A percentile compares a stretch with the other conserved stretches of the same genome.
Conservation (phyloP, 1,284 basidiomycete species). For the Laetiporus sulphureus region DNA sequence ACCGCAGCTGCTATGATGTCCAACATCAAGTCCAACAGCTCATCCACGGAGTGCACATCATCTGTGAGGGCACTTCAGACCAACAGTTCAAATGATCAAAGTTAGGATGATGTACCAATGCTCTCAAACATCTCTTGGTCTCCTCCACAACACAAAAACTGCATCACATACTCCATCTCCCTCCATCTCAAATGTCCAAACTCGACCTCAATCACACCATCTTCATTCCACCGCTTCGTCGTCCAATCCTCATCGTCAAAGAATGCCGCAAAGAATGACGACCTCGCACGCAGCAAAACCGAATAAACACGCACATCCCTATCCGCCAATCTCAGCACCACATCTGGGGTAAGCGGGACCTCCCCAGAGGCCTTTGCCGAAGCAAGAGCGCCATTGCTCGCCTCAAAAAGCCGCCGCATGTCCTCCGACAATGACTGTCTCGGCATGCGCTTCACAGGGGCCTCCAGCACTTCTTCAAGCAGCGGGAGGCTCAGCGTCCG, state of each 20-base stretch:
- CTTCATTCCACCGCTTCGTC: conserved; percentile 44
- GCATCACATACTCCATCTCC: conserved; percentile 72
- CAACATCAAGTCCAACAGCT: conserved; percentile 83
- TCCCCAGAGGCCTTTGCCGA: neutral
- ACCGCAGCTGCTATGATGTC: conserved; percentile 84
- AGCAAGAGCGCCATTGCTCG: conserved; percentile 5
- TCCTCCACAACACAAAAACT: conserved; percentile 75
- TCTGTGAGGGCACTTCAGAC: conserved; percentile 36
- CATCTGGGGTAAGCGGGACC: conserved; percentile 49
- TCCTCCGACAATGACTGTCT: conserved; percentile 41
- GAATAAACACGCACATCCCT: conserved; percentile 69
- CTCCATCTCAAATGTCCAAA: conserved; percentile 74
- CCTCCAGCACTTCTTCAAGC: conserved; percentile 48
- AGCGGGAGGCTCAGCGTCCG: conserved; percentile 46
- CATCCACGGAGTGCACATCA: conserved; percentile 62
- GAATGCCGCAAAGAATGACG: conserved; percentile 83
- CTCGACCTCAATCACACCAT: conserved; percentile 57
- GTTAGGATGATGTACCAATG: conserved; percentile 38
- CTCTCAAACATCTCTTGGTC: conserved; percentile 72
- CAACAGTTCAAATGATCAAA: neutral
- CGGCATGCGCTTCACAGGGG: conserved; percentile 43
- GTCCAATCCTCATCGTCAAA: conserved; percentile 87
- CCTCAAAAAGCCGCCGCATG: conserved; percentile 36
- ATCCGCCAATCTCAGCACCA: conserved; percentile 73
- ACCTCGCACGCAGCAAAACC: conserved; percentile 73